phyloP scores from a whole-genome alignment of 257 asterid species.

The Rehmannia glutinosa region DNA sequence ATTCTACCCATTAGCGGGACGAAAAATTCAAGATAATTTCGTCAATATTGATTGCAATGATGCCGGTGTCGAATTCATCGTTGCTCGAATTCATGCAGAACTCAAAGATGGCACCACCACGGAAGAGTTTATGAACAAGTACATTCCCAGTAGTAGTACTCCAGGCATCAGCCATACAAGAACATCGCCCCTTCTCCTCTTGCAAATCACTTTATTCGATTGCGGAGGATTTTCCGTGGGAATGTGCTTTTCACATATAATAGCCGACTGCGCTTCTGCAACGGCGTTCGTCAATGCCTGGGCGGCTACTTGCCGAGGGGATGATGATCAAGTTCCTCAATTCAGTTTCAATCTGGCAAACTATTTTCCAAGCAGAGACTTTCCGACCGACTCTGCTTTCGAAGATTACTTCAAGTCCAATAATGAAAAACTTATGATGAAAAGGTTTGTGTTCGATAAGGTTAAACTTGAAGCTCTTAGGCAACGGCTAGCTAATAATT shows the following conservation, averaged over 20 bases:
- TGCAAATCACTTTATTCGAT: conserved; percentile 24
- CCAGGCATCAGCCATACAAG: too few relatives aligned
- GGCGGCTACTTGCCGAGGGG: conserved; percentile 26
- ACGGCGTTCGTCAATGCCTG: conserved; percentile 34
- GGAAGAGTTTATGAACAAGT: conserved; percentile 14
- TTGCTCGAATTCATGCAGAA: conserved; percentile 10
- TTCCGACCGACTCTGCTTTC: too few relatives aligned
- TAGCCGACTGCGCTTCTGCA: conserved; percentile 30
- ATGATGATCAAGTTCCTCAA: background rate
- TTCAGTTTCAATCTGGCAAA: conserved; percentile 13
- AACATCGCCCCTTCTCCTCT: conserved; percentile 14
- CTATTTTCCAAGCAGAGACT: conserved; percentile 24
- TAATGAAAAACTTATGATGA: conserved; percentile 3
- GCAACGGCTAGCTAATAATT: too few relatives aligned
- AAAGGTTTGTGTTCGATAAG: conserved; percentile 30
- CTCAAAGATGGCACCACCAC: conserved; percentile 1
- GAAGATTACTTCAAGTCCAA: too few relatives aligned
- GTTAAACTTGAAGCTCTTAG: conserved; percentile 19
- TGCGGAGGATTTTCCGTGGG: conserved; percentile 40
- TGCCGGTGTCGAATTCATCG: conserved; percentile 23
- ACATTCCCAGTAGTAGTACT: too few relatives aligned
- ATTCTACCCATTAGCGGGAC: conserved; percentile 42
- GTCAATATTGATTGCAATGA: conserved; percentile 28
- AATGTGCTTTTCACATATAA: conserved; percentile 21
- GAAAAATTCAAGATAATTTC: conserved; percentile 2